Evolutionary conservation across 2,329 filamentous ascomycete genomes (phyloP), one percentile per base, ranked within the genome.

Genomic region (Neofusicoccum sp.): DNA sequence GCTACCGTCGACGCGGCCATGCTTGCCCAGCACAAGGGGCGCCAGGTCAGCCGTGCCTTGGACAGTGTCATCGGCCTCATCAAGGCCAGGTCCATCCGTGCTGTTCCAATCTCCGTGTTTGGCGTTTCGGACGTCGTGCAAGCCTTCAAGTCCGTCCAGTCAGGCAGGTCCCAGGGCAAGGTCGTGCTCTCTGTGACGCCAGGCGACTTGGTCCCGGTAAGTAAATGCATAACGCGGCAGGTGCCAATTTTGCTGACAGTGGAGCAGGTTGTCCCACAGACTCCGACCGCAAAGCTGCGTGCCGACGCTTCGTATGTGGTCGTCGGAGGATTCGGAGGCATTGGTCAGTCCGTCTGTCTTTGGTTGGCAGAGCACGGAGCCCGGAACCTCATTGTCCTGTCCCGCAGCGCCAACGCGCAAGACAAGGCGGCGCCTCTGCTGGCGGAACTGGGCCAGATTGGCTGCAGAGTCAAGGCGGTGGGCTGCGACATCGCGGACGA

Each of bases 311-410:
- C 71, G 1, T 74, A 73, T 54, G 36, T 74, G 9, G 61, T 74
- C 2, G 69, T 67, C 28, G 71, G 71, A 29, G 71, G 71, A 3
- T 65, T 68, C 4, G 71, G 72, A 4, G 71, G 71, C 16, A 61
- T 73, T 12, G 71, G 71, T 1, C 67, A 70, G 1, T 63, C 62
- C 28, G 68, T 73, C 44, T 64, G 67, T 7, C 61, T 44, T 22
- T 71, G 68, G 68, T 69, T 74, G 69, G 66, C 67, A 3, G 52
- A 50, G 3, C 65, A 66, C 31, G 72, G 71, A 11, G 72, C 71
- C 0, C 60, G 63, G 29, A 61, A 71, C 56, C 63, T 74, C n/a
- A 64, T 70, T 1, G 62, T 73, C 16, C 61, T 70, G 4, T 72
- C 71, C 16, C 56, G 63, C 34, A 33, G 43, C 22, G 39, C 16